Evolutionary conservation across 169 alveolate species (phyloP), one percentile per base, ranked within the genome.

Genomic region (Perkinsus olseni): DNA sequence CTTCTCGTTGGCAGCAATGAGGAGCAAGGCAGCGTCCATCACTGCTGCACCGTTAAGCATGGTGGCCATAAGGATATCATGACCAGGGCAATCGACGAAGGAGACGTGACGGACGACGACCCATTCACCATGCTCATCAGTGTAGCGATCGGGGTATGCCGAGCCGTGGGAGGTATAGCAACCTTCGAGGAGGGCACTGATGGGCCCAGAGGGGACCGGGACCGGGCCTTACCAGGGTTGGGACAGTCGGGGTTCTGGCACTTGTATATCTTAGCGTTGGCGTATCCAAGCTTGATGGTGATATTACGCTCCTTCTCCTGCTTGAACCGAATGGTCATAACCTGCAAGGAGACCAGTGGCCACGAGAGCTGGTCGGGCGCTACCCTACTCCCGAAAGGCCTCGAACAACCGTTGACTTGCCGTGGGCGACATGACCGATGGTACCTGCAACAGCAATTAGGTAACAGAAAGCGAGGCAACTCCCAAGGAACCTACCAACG

Each of bases 31-130:
- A 39, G 99, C 99, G 95, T 99, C 99, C 99, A 99, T 99, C 38
- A 99, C 99, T 17, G 99, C 99, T 0, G 99, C 99, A 38, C 99
- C 99, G 95, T 99, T 99, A 45, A 99, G 97, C 99, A 99, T 99
- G 38, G 99, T 99, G 28, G 99, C 99, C 99, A 99, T 99, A 94
- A 99, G 98, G 96, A 99, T 99, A 96, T 99, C 99, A 97, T 99
- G 99, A 21, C 99, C 99, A 39, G 99, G 99, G 95, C 99, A 99
- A 96, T 99, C 99, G 11, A 99, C 99, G 95, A 99, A 99, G 36
- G 99, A 99, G 37, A 99, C 99, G 95, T 99, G 99, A 92, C 99
- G 97, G 91, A 96, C 92, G 40, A 97, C 94, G 91, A 91, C 95
- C 95, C 92, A 74, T 39, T 48, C 45, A 34, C 74, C 91, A 36